Percentiles rank a stretch among this genome's conserved stretches.
phyloP scores from a whole-genome alignment of 768 basidiomycete genomes.

The Termitomyces sp. region DNA sequence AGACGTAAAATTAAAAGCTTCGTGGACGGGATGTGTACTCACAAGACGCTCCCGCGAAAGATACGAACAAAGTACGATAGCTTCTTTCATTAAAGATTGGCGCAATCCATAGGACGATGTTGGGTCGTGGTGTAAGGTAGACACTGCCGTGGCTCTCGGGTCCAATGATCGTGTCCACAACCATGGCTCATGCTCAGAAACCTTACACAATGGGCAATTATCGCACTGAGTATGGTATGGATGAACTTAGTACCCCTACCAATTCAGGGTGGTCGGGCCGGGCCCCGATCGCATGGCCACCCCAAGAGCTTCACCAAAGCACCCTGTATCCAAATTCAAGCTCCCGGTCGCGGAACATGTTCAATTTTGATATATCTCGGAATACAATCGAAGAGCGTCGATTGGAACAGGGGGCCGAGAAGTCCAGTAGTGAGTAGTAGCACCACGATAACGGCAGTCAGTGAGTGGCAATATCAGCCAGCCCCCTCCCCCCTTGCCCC shows the following conservation, averaged over 20 bases:
- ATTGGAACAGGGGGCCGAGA: not conserved
- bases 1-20: not conserved
- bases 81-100: not conserved
- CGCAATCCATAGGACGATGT: too few relatives aligned
- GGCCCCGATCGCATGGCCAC: not conserved
- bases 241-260: too few relatives aligned
- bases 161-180: too few relatives aligned
- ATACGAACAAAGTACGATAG: too few relatives aligned
- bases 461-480: not conserved
- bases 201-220: not conserved
- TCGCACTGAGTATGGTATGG: too few relatives aligned
- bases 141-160: not conserved
- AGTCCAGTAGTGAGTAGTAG: not conserved
- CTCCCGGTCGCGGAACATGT: not conserved
- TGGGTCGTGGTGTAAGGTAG: not conserved
- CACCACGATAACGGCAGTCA: too few relatives aligned
- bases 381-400: not conserved
- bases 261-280: not conserved
- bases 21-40: too few relatives aligned
- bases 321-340: too few relatives aligned
- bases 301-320: too few relatives aligned
- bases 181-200: not conserved
- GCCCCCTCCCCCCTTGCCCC: not conserved
- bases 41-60: too few relatives aligned
- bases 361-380: not conserved